Evolutionary conservation across 2,329 filamentous ascomycete species (phyloP).

Genomic region (Colletotrichum ledebouriae): DNA sequence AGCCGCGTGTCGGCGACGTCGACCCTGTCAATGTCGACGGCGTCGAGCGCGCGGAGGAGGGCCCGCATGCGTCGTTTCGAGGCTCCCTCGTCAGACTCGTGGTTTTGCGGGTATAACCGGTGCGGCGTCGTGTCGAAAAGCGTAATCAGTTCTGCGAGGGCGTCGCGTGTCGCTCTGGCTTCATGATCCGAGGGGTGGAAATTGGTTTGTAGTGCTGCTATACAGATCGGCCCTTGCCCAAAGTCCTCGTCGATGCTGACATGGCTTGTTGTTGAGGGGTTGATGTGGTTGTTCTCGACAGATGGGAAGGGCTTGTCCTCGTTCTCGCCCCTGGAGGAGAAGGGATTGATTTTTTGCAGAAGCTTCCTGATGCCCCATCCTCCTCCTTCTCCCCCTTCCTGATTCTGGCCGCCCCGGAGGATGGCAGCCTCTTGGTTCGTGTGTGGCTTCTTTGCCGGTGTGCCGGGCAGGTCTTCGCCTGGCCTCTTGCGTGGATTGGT

Average conservation of each 20-base stretch:
- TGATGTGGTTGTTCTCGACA: background rate
- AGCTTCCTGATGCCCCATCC: conserved; percentile 6
- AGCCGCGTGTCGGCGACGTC: conserved; percentile 8
- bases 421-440: background rate
- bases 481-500: conserved; percentile 12
- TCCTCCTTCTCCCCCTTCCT: background rate
- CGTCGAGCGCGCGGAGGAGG: background rate
- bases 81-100: background rate
- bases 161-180: background rate
- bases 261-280: background rate
- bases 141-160: background rate
- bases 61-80: background rate
- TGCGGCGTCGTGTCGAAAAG: conserved; percentile 1
- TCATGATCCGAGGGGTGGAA: background rate
- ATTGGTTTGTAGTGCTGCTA: background rate
- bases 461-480: conserved; percentile 2
- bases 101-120: conserved; percentile 1
- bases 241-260: background rate
- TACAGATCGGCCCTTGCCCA: background rate
- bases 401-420: conserved; percentile 15
- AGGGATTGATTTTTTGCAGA: conserved; percentile 10
- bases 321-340: background rate
- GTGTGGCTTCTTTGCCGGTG: conserved; percentile 9
- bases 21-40: background rate
- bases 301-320: background rate